These are phyloP conservation scores for Colletotrichum orchidophilum DNA, from an alignment of 2,329 filamentous ascomycete species.

Conservation along the genomic window DNA sequence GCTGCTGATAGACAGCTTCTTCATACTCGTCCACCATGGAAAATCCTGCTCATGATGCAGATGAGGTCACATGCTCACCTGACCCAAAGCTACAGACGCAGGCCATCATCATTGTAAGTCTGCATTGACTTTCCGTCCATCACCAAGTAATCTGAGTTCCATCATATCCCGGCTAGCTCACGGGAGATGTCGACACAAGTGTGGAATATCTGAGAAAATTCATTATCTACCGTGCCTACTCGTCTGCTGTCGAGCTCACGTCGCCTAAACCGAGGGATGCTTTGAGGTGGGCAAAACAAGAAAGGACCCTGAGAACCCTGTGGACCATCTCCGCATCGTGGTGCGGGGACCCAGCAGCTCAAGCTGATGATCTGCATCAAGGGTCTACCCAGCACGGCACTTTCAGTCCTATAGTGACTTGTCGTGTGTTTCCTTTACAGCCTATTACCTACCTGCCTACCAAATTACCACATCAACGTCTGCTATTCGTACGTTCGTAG, in stretches of 20 bases:
- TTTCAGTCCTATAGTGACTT: neutral
- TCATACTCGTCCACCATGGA: neutral
- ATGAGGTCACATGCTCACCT: neutral
- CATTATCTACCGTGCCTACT: neutral
- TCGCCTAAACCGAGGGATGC: neutral
- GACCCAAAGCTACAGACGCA: neutral
- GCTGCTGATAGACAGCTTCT: neutral
- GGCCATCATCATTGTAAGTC: neutral
- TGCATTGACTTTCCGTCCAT: neutral
- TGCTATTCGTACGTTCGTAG: neutral
- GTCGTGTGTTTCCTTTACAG: slow-evolving; percentile 1
- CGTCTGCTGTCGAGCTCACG: no score
- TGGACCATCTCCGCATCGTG: neutral
- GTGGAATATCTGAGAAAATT: slow-evolving; percentile 13
- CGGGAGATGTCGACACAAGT: slow-evolving; percentile 2
- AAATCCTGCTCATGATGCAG: neutral
- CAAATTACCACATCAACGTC: neutral
- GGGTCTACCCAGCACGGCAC: slow-evolving; percentile 7
- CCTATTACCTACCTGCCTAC: neutral
- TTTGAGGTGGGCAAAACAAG: neutral
- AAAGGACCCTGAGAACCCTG: no score
- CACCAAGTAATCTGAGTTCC: neutral
- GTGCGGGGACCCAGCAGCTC: neutral
- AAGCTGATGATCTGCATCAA: slow-evolving; percentile 8
- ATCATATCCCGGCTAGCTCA: neutral